phyloP scores from a whole-genome alignment of 129 eudicot species.

The Flaveria bidentis region DNA sequence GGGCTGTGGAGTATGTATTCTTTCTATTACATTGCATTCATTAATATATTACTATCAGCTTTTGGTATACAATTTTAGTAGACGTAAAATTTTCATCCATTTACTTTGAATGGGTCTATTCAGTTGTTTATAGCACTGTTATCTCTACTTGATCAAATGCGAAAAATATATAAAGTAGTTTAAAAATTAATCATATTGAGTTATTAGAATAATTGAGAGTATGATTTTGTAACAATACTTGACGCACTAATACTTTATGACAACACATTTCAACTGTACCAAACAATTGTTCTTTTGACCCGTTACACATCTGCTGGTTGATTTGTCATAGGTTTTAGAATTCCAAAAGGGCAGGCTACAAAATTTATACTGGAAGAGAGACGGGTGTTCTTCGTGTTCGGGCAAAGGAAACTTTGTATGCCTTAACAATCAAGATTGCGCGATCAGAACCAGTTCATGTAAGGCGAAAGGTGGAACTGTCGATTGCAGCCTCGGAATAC shows the following conservation, averaged over 20 bases:
- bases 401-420: constrained; percentile 70
- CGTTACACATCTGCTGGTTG: neutral
- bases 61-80: neutral
- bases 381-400: constrained; percentile 76
- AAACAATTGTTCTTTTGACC: neutral
- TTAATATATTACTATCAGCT: neutral
- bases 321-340: constrained; percentile 57
- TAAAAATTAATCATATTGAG: neutral
- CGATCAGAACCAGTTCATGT: constrained; percentile 60
- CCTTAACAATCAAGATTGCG: constrained; percentile 89
- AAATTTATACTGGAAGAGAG: constrained; percentile 88
- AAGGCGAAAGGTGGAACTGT: constrained; percentile 56
- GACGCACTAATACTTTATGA: neutral
- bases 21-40: neutral
- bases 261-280: neutral
- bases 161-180: neutral
- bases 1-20: neutral
- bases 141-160: neutral
- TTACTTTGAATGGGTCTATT: neutral
- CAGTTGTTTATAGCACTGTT: neutral
- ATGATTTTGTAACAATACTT: neutral
- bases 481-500: constrained; percentile 87
- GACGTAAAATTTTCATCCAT: neutral
- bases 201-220: neutral
- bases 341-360: constrained; percentile 85